phyloP scores from a whole-genome alignment of 768 basidiomycete species.

The Collybia sp. region DNA sequence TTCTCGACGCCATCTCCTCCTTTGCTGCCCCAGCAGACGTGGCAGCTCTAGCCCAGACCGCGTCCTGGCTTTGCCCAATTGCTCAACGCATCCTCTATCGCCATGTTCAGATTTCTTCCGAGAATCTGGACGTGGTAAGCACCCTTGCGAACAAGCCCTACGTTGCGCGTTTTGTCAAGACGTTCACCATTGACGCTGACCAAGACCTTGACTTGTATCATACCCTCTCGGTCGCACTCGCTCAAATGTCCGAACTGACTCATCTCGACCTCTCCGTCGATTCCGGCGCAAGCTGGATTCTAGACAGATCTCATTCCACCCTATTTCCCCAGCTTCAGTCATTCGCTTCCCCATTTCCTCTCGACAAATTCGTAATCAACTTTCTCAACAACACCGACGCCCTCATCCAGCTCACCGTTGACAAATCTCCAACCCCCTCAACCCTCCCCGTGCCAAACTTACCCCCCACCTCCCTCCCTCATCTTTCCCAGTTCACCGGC shows the following conservation, averaged over 20 bases:
- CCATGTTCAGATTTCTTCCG: constrained; percentile 40
- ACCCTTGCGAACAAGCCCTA: constrained; percentile 55
- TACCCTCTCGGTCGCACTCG: constrained; percentile 47
- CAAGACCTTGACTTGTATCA: constrained; percentile 43
- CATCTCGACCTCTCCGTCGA: constrained; percentile 55
- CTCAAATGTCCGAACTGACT: constrained; percentile 55
- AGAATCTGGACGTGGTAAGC: constrained; percentile 43
- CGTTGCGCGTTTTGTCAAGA: constrained; percentile 58
- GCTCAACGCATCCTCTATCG: constrained; percentile 65
- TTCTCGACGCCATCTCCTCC: constrained; percentile 48
- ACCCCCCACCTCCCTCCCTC: constrained; percentile 32
- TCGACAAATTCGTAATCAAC: constrained; percentile 51
- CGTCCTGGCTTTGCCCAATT: constrained; percentile 34
- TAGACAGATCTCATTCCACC: constrained; percentile 25
- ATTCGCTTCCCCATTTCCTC: constrained; percentile 56
- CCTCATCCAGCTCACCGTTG: constrained; percentile 56
- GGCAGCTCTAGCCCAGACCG: constrained; percentile 41
- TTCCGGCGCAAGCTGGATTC: constrained; percentile 48
- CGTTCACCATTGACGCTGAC: constrained; percentile 52
- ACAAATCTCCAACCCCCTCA: constrained; percentile 23
- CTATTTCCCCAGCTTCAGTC: constrained; percentile 44
- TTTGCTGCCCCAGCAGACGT: constrained; percentile 31
- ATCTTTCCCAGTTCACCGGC: constrained; percentile 56
- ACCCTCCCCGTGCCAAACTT: constrained; percentile 29
- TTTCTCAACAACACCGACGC: constrained; percentile 56